A percentile compares a stretch with the other conserved stretches of the same genome.
Conservation (phyloP, 2,329 filamentous ascomycete species). For the Cyclaneusma minus region DNA sequence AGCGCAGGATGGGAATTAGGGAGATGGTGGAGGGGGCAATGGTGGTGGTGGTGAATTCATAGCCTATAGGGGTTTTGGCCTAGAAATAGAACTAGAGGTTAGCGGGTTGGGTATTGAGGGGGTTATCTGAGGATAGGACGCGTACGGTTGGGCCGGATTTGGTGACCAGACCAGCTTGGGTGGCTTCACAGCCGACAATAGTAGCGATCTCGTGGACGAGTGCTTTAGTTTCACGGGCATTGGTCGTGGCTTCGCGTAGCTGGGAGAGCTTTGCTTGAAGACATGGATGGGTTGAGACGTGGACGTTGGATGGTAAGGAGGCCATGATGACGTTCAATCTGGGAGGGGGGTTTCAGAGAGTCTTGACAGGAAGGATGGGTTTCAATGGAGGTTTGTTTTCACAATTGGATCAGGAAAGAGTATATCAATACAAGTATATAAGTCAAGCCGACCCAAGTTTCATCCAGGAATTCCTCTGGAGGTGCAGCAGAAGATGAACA, state of each 20-base stretch:
- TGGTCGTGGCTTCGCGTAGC: constrained; percentile 58
- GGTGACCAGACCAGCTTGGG: constrained; percentile 45
- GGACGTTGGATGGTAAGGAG: constrained; percentile 43
- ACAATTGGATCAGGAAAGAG: too few relatives aligned
- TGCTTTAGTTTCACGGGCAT: constrained; percentile 60
- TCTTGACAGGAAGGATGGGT: background rate
- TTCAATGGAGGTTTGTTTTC: background rate
- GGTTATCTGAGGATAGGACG: constrained; percentile 1
- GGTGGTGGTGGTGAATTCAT: constrained; percentile 53
- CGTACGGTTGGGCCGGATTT: constrained; percentile 46
- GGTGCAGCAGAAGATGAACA: too few relatives aligned
- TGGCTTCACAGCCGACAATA: constrained; percentile 70
- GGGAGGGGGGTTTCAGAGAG: constrained; percentile 2
- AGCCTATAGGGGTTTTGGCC: constrained; percentile 68
- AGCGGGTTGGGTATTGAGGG: background rate
- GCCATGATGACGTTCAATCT: constrained; percentile 4
- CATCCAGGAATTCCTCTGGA: too few relatives aligned
- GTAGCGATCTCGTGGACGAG: constrained; percentile 77
- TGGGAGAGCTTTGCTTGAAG: constrained; percentile 79
- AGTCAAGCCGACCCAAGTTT: too few relatives aligned
- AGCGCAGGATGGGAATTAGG: constrained; percentile 83
- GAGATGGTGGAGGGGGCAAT: constrained; percentile 49
- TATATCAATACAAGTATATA: too few relatives aligned
- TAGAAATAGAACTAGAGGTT: constrained; percentile 19
- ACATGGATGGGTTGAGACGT: constrained; percentile 76